These are phyloP conservation scores for Coemansia sp. DNA, from an alignment of 192 early-diverging fungal species.

Conservation along the genomic window DNA sequence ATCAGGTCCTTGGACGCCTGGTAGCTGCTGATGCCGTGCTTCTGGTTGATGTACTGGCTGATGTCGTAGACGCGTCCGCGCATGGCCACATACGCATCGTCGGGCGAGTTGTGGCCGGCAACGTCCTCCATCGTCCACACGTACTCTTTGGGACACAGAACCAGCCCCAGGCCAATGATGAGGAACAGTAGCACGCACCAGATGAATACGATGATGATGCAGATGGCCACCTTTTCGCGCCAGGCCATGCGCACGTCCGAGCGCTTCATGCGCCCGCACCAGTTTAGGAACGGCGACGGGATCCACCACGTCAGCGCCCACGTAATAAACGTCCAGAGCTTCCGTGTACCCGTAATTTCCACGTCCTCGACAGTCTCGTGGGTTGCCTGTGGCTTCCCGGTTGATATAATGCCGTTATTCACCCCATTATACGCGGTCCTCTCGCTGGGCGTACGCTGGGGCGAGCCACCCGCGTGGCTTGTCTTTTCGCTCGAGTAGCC, in stretches of 20 bases:
- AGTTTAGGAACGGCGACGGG: slow-evolving; percentile 35
- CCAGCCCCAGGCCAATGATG: slow-evolving; percentile 70
- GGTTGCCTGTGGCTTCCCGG: slow-evolving; percentile 15
- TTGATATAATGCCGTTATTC: slow-evolving; percentile 1
- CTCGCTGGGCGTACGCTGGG: slow-evolving; percentile 24
- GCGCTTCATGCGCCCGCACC: slow-evolving; percentile 68
- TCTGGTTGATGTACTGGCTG: slow-evolving; percentile 37
- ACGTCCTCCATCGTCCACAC: slow-evolving; percentile 66
- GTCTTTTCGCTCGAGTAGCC: not conserved
- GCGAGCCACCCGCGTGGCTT: not conserved
- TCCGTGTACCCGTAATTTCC: slow-evolving; percentile 27
- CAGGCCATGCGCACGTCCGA: slow-evolving; percentile 92
- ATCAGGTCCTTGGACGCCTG: slow-evolving; percentile 34
- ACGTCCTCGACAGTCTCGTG: slow-evolving; percentile 42
- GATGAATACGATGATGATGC: slow-evolving; percentile 77
- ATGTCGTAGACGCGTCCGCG: slow-evolving; percentile 80
- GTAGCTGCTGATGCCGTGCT: slow-evolving; percentile 49
- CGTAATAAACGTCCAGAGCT: slow-evolving; percentile 25
- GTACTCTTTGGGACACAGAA: slow-evolving; percentile 66
- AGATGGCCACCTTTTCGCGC: slow-evolving; percentile 88
- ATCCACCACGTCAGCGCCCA: slow-evolving; percentile 45
- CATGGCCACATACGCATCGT: slow-evolving; percentile 55
- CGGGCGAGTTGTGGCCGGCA: slow-evolving; percentile 44
- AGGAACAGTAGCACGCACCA: slow-evolving; percentile 81
- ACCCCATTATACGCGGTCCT: slow-evolving; percentile 12